Percentiles rank a stretch among this genome's conserved stretches.
Conservation (phyloP, 1,284 basidiomycete genomes). For the Grifola frondosa region DNA sequence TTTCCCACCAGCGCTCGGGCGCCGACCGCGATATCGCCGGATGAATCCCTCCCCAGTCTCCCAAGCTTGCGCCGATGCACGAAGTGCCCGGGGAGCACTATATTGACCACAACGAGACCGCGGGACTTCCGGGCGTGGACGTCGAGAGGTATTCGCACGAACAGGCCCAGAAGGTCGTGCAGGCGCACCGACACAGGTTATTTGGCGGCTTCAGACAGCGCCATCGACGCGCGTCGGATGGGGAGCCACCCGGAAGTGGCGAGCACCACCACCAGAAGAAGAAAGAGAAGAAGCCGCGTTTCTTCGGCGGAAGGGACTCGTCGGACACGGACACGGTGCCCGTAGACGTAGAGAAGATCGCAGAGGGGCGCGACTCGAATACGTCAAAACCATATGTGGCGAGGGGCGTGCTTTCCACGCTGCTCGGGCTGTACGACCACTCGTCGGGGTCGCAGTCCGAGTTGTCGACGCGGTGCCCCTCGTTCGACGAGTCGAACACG, state of each 20-base stretch:
- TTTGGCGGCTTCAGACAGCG: conserved; percentile 14
- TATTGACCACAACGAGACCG: conserved; percentile 33
- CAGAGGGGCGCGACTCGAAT: conserved; percentile 21
- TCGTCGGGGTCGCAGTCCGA: conserved; percentile 17
- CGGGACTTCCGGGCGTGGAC: conserved; percentile 33
- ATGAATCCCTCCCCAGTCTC: conserved; percentile 19
- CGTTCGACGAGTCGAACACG: conserved; percentile 23
- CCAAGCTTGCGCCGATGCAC: conserved; percentile 15
- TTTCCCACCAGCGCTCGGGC: conserved; percentile 8
- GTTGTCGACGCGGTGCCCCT: conserved; percentile 22
- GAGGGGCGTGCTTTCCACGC: conserved; percentile 50
- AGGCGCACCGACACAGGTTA: conserved; percentile 26
- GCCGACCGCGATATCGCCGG: conserved; percentile 18
- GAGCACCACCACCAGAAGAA: conserved; percentile 7
- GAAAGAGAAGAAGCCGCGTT: conserved; percentile 9
- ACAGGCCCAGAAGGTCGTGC: conserved; percentile 21
- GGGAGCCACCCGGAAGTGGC: neutral
- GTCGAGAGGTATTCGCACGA: conserved; percentile 29
- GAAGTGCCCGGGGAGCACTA: conserved; percentile 31
- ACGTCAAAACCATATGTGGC: conserved; percentile 13
- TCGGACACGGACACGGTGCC: too few relatives aligned
- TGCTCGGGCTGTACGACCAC: conserved; percentile 53
- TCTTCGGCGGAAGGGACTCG: conserved; percentile 20
- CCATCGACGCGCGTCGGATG: neutral
- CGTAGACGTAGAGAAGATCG: conserved; percentile 27